Conservation (phyloP, 2,329 filamentous ascomycete genomes). For the Aspergillus niger region DNA sequence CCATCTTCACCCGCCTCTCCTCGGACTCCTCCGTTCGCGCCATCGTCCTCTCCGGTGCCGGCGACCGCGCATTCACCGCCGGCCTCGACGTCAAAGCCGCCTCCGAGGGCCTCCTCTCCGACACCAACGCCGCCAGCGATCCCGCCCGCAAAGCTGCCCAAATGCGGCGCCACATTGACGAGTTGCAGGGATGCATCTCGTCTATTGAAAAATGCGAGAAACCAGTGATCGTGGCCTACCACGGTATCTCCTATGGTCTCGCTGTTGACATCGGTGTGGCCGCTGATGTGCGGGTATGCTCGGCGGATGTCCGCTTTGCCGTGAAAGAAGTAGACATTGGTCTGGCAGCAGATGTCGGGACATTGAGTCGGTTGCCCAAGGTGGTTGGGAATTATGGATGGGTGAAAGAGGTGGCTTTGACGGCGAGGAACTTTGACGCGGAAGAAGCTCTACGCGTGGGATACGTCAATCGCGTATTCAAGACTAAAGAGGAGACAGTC, state of each 20-base stretch:
- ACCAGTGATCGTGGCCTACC: slow-evolving; percentile 79
- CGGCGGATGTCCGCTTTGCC: slow-evolving; percentile 39
- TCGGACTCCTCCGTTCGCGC: slow-evolving; percentile 71
- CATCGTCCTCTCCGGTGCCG: slow-evolving; percentile 77
- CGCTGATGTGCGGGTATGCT: slow-evolving; percentile 47
- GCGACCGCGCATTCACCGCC: slow-evolving; percentile 79
- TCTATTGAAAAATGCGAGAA: slow-evolving; percentile 86
- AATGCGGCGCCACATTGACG: slow-evolving; percentile 68
- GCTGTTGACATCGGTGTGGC: slow-evolving; percentile 64
- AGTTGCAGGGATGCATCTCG: slow-evolving; percentile 78
- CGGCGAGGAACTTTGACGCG: slow-evolving; percentile 46
- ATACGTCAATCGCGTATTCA: slow-evolving; percentile 46
- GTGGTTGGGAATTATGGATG: slow-evolving; percentile 49
- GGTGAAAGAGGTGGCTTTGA: slow-evolving; percentile 53
- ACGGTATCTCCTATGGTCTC: slow-evolving; percentile 76
- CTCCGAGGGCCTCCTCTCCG: slow-evolving; percentile 53
- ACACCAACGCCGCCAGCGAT: slow-evolving; percentile 49
- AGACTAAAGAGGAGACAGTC: slow-evolving; percentile 63
- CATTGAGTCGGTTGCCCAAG: slow-evolving; percentile 50
- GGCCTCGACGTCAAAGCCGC: slow-evolving; percentile 81
- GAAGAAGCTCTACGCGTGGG: slow-evolving; percentile 49
- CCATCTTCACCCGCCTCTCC: slow-evolving; percentile 72
- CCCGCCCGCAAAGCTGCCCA: slow-evolving; percentile 63
- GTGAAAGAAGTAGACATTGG: slow-evolving; percentile 56
- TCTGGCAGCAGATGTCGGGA: slow-evolving; percentile 52